These are phyloP conservation scores for Entomortierella lignicola DNA, from an alignment of 192 early-diverging fungal species.

Conservation along the genomic window DNA sequence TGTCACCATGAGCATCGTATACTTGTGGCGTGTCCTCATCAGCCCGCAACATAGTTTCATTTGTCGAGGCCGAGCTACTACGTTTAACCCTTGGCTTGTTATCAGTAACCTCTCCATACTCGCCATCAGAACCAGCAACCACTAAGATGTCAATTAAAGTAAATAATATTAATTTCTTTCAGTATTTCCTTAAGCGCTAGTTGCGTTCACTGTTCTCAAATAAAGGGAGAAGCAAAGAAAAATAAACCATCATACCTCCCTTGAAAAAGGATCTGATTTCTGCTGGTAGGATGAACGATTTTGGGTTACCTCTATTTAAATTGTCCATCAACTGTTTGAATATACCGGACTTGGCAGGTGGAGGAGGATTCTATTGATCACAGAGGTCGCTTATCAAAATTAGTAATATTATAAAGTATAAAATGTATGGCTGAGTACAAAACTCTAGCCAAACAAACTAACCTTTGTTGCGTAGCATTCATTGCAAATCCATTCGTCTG, in stretches of 20 bases:
- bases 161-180: too few relatives aligned
- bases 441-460: neutral
- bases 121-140: conserved; percentile 52
- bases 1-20: conserved; percentile 48
- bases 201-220: neutral
- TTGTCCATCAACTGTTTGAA: conserved; percentile 57
- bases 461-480: conserved; percentile 45
- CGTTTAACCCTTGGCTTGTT: conserved; percentile 43
- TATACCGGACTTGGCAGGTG: conserved; percentile 27
- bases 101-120: conserved; percentile 53
- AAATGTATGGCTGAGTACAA: neutral
- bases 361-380: conserved; percentile 27
- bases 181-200: too few relatives aligned
- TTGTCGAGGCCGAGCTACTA: conserved; percentile 2
- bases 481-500: conserved; percentile 56
- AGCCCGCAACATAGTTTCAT: neutral
- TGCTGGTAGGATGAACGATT: conserved; percentile 20
- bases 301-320: conserved; percentile 56
- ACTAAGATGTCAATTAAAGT: too few relatives aligned
- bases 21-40: conserved; percentile 50
- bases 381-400: neutral
- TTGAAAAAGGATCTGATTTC: conserved; percentile 39
- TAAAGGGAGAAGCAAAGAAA: neutral
- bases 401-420: too few relatives aligned
- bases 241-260: conserved; percentile 29